These are phyloP conservation scores for Perkinsus chesapeaki DNA, from an alignment of 169 alveolate species.

Conservation along the genomic window DNA sequence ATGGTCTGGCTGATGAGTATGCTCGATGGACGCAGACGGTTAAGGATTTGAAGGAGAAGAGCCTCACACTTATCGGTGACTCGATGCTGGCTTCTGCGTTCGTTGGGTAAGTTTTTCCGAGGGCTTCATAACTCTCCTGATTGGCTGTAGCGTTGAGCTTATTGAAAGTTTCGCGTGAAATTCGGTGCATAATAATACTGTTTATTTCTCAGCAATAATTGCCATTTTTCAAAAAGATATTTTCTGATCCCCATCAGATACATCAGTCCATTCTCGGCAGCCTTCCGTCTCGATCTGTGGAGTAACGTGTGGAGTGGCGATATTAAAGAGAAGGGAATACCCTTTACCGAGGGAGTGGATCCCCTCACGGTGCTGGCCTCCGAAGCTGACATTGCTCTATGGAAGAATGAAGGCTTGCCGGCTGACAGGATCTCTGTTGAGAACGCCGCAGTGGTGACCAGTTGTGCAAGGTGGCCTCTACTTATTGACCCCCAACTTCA, in stretches of 20 bases:
- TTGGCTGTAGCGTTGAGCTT: no score
- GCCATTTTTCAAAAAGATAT: background rate
- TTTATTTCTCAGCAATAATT: no score
- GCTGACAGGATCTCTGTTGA: conserved; percentile 87
- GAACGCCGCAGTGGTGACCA: conserved; percentile 84
- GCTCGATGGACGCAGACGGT: conserved; percentile 90
- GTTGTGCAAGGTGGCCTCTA: conserved; percentile 91
- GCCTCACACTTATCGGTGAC: conserved; percentile 83
- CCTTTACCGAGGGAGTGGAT: conserved; percentile 77
- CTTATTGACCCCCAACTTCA: conserved; percentile 92
- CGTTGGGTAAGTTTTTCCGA: conserved; percentile 64
- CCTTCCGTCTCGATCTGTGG: conserved; percentile 77
- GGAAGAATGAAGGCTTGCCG: conserved; percentile 91
- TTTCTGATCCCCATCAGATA: conserved; percentile 41
- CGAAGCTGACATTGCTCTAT: conserved; percentile 83
- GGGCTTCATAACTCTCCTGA: no score
- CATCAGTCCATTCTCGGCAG: conserved; percentile 86
- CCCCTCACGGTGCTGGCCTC: conserved; percentile 80
- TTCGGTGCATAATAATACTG: no score
- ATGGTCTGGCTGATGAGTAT: conserved; percentile 88
- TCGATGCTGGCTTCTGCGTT: conserved; percentile 87
- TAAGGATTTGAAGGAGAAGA: conserved; percentile 66
- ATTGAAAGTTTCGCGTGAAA: no score
- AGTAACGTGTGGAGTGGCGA: conserved; percentile 79
- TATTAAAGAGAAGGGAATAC: conserved; percentile 65